phyloP scores from a whole-genome alignment of 208 protist genomes.

The Paratrypanosoma confusum region DNA sequence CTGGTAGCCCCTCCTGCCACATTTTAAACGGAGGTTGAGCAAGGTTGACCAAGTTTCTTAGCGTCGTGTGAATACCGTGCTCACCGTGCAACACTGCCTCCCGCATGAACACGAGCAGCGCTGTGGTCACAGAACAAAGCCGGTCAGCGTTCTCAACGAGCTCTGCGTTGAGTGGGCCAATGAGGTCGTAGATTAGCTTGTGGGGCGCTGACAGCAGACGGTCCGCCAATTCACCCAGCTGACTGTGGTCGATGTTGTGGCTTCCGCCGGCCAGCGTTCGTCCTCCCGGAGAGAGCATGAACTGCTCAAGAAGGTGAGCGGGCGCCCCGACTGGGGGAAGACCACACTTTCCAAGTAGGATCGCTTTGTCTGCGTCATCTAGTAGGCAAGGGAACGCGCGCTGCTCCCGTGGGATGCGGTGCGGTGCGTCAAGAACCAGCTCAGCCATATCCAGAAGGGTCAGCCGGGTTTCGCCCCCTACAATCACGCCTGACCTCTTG shows the following conservation, averaged over 20 bases:
- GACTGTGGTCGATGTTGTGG: constrained; percentile 27
- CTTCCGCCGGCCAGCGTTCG: constrained; percentile 1
- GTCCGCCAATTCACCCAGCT: constrained; percentile 23
- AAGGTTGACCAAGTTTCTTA: constrained; percentile 2
- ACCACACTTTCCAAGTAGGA: constrained; percentile 22
- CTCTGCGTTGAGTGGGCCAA: constrained; percentile 56
- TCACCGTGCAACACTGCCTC: constrained; percentile 20
- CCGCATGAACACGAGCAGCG: constrained; percentile 56
- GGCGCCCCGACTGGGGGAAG: constrained; percentile 33
- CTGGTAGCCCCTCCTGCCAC: no score
- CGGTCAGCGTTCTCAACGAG: constrained; percentile 39
- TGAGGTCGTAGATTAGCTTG: constrained; percentile 51
- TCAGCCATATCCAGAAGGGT: constrained; percentile 30
- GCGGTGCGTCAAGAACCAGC: constrained; percentile 19
- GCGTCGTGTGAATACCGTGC: constrained; percentile 10
- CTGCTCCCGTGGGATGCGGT: constrained; percentile 35
- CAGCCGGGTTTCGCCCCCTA: no score
- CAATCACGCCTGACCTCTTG: no score
- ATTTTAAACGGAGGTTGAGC: not conserved
- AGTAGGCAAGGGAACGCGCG: constrained; percentile 41
- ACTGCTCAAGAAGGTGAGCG: constrained; percentile 6
- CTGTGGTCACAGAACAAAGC: constrained; percentile 64
- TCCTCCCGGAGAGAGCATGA: not conserved
- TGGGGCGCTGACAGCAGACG: constrained; percentile 47
- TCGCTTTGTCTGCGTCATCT: constrained; percentile 15